Evolutionary conservation across 805 yeast species (phyloP), one percentile per base, ranked within the genome.

Genomic region (Lachancea thermotolerans): DNA sequence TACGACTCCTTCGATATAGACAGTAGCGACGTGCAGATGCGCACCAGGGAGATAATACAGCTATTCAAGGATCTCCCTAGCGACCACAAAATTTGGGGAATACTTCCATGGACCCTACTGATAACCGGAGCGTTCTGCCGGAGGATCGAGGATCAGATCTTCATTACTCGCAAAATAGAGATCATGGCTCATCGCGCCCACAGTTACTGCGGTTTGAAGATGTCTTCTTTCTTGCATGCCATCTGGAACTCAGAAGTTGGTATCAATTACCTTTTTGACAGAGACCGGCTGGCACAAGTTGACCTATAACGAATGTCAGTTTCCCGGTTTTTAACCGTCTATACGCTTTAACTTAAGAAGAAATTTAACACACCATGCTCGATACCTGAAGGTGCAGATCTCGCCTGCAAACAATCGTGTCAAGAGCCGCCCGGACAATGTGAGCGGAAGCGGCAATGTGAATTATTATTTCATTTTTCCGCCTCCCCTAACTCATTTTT

Each of bases 161-260:
- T 44, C 27, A 49, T 54, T 15, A 38, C 48, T 25, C 50, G 49
- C 21, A 44, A 41, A 11, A 48, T 44, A 10, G 43, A 48, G 28
- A 44, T 47, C 11, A 51, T 52, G 47, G 54, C 56, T 6, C 54
- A 51, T 11, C 45, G 54, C 1, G 53, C 55, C 7, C 58, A 56
- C 40, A 52, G 55, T 28, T 51, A 56, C 39, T 49, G 48, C 28
- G 53, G 57, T 9, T 39, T 45, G 29, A 55, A 49, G 35, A 54
- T 56, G 37, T 30, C 50, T 9, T 29, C 44, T 29, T 50, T 54
- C 37, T 33, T 54, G 29, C 49, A 55, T 17, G 49, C 42, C 28
- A 51, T 52, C 14, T 56, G 57, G 59, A 49, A 39, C 17, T 42
- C 53, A 25, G 47, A 41, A 4, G 45, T 50, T 12, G 49, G 52